phyloP scores from a whole-genome alignment of 495 filamentous ascomycete species.

The Barbatosphaeria neglecta region DNA sequence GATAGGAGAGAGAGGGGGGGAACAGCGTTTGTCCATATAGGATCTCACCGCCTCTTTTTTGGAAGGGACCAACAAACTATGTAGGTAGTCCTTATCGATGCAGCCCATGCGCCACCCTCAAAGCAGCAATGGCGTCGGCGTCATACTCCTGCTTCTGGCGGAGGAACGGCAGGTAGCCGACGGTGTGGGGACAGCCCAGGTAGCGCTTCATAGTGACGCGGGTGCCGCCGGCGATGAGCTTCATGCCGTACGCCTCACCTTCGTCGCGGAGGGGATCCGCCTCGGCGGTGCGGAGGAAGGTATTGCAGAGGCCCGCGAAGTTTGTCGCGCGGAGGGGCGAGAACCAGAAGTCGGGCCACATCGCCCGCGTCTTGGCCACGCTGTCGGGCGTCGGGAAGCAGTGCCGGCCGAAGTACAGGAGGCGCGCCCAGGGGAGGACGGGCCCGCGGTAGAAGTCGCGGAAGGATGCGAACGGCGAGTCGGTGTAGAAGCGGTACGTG shows the following conservation, averaged over 20 bases:
- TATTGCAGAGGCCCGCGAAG: conserved; percentile 29
- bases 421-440: conserved; percentile 33
- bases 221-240: conserved; percentile 32
- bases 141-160: conserved; percentile 21
- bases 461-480: conserved; percentile 36
- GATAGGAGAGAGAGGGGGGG: background rate
- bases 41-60: background rate
- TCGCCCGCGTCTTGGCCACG: conserved; percentile 6
- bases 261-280: conserved; percentile 41
- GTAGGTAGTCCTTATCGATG: background rate
- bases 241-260: conserved; percentile 38
- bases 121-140: conserved; percentile 16
- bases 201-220: conserved; percentile 37
- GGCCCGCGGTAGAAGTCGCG: conserved; percentile 31
- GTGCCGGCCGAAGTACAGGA: conserved; percentile 33
- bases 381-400: conserved; percentile 12
- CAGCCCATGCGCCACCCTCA: conserved; percentile 19
- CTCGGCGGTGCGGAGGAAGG: conserved; percentile 36
- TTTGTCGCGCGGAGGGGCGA: conserved; percentile 27
- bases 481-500: conserved; percentile 22
- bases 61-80: too few species aligned
- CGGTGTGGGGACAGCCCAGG: conserved; percentile 34
- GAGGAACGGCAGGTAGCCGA: conserved; percentile 29
- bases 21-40: background rate
- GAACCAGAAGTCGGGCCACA: conserved; percentile 27